Conservation (phyloP, 73 alveolate species). For the Uronychia setigera region DNA sequence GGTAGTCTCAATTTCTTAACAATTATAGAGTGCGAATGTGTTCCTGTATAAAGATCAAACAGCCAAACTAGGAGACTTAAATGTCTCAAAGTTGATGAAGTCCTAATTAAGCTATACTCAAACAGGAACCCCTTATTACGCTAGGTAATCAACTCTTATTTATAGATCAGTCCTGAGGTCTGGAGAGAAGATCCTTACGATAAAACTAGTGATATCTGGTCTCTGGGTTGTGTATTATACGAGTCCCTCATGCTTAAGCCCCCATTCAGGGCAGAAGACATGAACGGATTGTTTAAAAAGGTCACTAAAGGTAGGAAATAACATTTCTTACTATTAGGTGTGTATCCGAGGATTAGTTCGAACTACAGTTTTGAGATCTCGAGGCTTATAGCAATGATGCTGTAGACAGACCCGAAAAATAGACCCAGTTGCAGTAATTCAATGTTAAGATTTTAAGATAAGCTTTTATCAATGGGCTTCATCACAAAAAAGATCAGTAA, state of each 20-base stretch:
- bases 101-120: conserved; percentile 30
- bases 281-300: conserved; percentile 74
- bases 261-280: conserved; percentile 75
- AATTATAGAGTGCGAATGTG: conserved; percentile 70
- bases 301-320: conserved; percentile 37
- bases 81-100: conserved; percentile 75
- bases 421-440: conserved; percentile 73
- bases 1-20: conserved; percentile 17
- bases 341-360: neutral
- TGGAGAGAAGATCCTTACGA: conserved; percentile 83
- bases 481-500: neutral
- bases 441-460: neutral
- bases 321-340: conserved; percentile 53
- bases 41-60: conserved; percentile 67
- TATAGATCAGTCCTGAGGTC: conserved; percentile 72
- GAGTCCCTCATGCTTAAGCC: conserved; percentile 76
- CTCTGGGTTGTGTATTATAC: conserved; percentile 90
- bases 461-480: neutral
- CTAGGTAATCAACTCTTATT: neutral
- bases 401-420: conserved; percentile 62
- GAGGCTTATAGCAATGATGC: conserved; percentile 43
- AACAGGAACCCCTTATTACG: conserved; percentile 68
- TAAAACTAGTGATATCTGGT: conserved; percentile 92
- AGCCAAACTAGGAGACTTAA: conserved; percentile 81
- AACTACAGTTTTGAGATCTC: conserved; percentile 61